Evolutionary conservation across 306 rosid species (phyloP).

Genomic region (Ziziphus jujuba): DNA sequence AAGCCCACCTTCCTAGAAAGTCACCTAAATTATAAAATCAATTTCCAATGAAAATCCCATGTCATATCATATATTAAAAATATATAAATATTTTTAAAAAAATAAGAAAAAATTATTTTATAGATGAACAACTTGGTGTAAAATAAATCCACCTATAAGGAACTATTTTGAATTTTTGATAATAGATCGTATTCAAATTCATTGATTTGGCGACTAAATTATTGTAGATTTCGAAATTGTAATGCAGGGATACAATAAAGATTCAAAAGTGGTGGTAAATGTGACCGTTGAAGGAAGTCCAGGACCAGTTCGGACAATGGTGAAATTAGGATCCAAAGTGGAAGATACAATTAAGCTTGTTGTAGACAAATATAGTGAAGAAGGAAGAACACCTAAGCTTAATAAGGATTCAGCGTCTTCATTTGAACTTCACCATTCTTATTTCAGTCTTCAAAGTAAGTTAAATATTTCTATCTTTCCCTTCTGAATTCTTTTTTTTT

Average conservation of each 20-base stretch:
- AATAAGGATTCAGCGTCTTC: conserved; percentile 29
- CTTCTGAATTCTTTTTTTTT: no score
- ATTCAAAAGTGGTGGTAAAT: conserved; percentile 81
- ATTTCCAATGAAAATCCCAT: no score
- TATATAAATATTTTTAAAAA: no score
- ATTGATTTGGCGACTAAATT: neutral
- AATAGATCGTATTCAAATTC: no score
- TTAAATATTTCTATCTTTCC: no score
- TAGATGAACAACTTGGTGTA: no score
- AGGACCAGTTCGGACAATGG: conserved; percentile 76
- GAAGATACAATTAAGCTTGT: conserved; percentile 64
- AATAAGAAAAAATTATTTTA: no score
- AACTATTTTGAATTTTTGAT: no score
- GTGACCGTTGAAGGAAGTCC: conserved; percentile 91
- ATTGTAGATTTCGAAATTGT: neutral
- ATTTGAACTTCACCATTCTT: conserved; percentile 67
- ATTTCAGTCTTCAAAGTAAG: conserved; percentile 87
- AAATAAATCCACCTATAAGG: no score
- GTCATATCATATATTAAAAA: no score
- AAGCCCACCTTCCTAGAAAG: no score
- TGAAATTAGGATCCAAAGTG: conserved; percentile 73
- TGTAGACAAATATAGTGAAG: conserved; percentile 63
- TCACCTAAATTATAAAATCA: no score
- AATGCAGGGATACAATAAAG: conserved; percentile 56
- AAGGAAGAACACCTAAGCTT: conserved; percentile 74